Base-by-base conservation (phyloP, 192 early-diverging fungal genomes). In the Anaeromyces robustus region DNA sequence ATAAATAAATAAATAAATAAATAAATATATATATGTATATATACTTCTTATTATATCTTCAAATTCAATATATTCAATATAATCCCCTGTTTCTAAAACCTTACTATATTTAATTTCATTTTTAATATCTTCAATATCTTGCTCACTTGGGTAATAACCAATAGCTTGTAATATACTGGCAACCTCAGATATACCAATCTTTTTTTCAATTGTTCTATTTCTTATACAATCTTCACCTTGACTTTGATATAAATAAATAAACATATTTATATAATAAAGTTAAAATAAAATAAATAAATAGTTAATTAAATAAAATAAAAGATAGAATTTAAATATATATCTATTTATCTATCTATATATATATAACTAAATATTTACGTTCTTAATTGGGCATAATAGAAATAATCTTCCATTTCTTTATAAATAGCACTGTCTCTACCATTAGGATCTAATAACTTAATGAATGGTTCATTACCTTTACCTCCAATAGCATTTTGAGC, bases 381-480 rank as follows among this genome's bases (percentile, higher is more conserved):
- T 81, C 88, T 77, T 29, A 91, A 82, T 80, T 91, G 90, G 22
- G 89, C 89, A 81, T 88, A 89, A 80, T 89, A 91, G 77, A 91
- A 91, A 80, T 91, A 91, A 81, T 91, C 90, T 84, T 91, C 90
- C 86, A 91, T 87, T 80, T 91, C 90, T 78, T 83, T 77, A 80
- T 89, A 89, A 17, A 91, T 82, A 28, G 86, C 80, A 30, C 82
- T 83, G 26, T 82, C 85, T 29, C 80, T 78, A 17, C 82, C 85
- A 19, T 59, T 77, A 5, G 79, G 78, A 29, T 88, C 85, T 37
- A 91, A 80, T 86, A 91, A 84, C 77, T 89, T 83, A 79, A 91
- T 81, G 78, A 88, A 91, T 17, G 90, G 89, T 59, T 86, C 87
- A 43, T 89, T 77, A 7, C 83, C 85, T 29, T 83, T 83, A 3